phyloP scores from a whole-genome alignment of 768 basidiomycete species.

The Sarcomyxa edulis region DNA sequence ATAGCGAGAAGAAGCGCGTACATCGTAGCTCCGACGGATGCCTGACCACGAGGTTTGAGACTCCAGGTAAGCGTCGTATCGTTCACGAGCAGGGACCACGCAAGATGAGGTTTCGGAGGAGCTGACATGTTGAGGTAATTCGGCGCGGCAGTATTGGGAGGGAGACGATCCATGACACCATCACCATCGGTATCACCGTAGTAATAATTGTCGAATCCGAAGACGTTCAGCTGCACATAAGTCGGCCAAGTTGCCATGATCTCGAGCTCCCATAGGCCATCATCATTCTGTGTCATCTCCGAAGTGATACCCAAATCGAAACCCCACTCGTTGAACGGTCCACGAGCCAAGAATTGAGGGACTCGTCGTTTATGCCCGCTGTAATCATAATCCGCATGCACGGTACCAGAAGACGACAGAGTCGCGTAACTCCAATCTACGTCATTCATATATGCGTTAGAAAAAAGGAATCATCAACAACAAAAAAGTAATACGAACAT shows the following conservation, averaged over 20 bases:
- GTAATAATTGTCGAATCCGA: constrained; percentile 86
- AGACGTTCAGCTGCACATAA: constrained; percentile 86
- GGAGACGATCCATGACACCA: constrained; percentile 84
- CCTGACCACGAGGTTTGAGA: constrained; percentile 76
- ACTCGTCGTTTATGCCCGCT: constrained; percentile 59
- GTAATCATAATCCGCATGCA: constrained; percentile 75
- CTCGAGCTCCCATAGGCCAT: constrained; percentile 79
- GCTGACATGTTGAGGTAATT: constrained; percentile 92
- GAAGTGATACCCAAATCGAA: constrained; percentile 78
- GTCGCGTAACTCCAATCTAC: constrained; percentile 76
- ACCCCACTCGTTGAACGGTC: constrained; percentile 90
- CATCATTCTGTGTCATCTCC: constrained; percentile 56
- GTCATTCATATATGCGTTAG: not conserved
- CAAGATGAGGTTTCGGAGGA: constrained; percentile 81
- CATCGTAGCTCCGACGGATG: constrained; percentile 80
- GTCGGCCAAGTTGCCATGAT: constrained; percentile 91
- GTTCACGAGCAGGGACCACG: constrained; percentile 81
- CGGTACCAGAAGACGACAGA: constrained; percentile 54
- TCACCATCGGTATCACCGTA: constrained; percentile 89
- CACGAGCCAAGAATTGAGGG: constrained; percentile 83
- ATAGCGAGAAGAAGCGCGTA: constrained; percentile 78
- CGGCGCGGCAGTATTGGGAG: constrained; percentile 79
- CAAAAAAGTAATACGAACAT: constrained; percentile 44
- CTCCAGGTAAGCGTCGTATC: constrained; percentile 75
- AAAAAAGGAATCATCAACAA: constrained; percentile 3